These are phyloP conservation scores for Canariomyces notabilis DNA, from an alignment of 2,329 filamentous ascomycete species.

Conservation along the genomic window DNA sequence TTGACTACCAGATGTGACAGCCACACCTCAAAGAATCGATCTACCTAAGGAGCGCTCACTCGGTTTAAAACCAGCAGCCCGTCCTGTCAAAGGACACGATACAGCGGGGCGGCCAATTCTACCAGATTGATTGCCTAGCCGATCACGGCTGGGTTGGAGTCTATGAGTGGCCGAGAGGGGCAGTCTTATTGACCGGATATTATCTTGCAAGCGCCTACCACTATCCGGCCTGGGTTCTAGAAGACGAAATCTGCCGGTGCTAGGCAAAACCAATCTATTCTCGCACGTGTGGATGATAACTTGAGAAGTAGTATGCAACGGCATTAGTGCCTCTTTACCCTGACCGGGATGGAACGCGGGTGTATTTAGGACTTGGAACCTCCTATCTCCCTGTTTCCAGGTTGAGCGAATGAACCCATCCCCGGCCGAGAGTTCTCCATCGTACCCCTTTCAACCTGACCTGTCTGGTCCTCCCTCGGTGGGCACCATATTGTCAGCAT, in stretches of 20 bases:
- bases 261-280: constrained; percentile 1
- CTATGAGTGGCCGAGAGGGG: not conserved
- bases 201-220: not conserved
- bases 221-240: not conserved
- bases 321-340: constrained; percentile 8
- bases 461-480: too few species aligned
- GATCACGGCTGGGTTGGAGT: not conserved
- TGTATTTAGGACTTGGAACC: constrained; percentile 8
- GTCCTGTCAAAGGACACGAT: not conserved
- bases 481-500: too few species aligned
- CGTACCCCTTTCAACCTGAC: not conserved
- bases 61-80: not conserved
- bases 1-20: not conserved
- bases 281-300: constrained; percentile 5
- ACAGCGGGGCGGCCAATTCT: constrained; percentile 4
- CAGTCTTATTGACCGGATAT: not conserved
- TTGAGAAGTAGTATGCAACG: constrained; percentile 4
- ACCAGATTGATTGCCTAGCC: constrained; percentile 12
- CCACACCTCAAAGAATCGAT: not conserved
- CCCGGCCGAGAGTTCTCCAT: not conserved
- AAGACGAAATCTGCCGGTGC: constrained; percentile 12
- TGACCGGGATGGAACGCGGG: constrained; percentile 4
- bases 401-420: too few species aligned
- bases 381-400: not conserved
- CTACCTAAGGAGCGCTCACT: too few species aligned